phyloP scores from a whole-genome alignment of 2,329 filamentous ascomycete species.

The Neurospora sp. region DNA sequence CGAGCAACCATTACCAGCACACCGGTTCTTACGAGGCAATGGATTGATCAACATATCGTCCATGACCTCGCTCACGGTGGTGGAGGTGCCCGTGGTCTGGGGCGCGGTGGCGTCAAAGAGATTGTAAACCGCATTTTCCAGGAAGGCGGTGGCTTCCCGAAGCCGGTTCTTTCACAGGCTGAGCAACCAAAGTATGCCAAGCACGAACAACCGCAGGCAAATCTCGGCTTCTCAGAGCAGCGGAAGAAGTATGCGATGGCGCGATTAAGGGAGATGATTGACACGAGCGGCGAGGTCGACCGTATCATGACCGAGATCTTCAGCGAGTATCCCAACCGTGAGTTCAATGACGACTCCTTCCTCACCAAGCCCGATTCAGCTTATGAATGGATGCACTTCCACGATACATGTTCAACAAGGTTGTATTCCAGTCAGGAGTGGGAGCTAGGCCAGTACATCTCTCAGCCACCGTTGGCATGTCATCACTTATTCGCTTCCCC shows the following conservation, averaged over 20 bases:
- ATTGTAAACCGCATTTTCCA: conserved; percentile 71
- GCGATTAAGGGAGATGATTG: conserved; percentile 64
- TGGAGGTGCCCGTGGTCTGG: conserved; percentile 60
- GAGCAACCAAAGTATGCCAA: conserved; percentile 31
- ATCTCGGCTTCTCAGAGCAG: conserved; percentile 63
- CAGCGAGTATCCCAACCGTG: conserved; percentile 71
- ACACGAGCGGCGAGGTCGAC: conserved; percentile 70
- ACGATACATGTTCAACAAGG: conserved; percentile 70
- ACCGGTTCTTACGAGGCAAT: conserved; percentile 56
- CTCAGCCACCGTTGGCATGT: conserved; percentile 78
- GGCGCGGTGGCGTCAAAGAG: conserved; percentile 62
- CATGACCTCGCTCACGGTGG: conserved; percentile 60
- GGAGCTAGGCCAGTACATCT: conserved; percentile 82
- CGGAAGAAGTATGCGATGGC: conserved; percentile 64
- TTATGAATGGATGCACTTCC: conserved; percentile 94
- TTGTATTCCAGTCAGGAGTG: conserved; percentile 83
- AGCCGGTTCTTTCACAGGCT: conserved; percentile 26
- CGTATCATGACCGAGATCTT: conserved; percentile 78
- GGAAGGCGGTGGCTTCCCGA: conserved; percentile 69
- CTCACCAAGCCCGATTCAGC: conserved; percentile 79
- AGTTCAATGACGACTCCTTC: conserved; percentile 87
- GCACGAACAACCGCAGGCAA: conserved; percentile 46
- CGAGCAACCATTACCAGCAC: conserved; percentile 36
- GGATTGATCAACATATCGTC: conserved; percentile 65
- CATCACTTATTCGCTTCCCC: conserved; percentile 83